Conservation (phyloP, 179 eudicot species). For the Corrigiola litoralis region DNA sequence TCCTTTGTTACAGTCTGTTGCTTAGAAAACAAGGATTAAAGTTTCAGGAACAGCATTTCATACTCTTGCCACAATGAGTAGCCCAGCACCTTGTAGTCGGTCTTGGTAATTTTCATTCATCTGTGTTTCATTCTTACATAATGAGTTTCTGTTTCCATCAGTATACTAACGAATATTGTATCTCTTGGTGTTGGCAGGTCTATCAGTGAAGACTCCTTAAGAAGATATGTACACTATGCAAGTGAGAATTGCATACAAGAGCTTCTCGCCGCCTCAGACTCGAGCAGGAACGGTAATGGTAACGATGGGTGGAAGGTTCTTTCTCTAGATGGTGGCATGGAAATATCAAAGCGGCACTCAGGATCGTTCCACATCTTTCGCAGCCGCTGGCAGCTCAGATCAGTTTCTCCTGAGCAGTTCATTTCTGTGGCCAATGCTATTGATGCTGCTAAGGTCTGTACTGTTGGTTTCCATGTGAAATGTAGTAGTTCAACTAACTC, state of each 20-base stretch:
- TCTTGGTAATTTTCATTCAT: constrained; percentile 21
- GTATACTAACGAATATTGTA: background rate
- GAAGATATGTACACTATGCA: constrained; percentile 74
- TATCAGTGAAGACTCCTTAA: constrained; percentile 82
- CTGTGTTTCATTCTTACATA: background rate
- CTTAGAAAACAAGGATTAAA: constrained; percentile 1
- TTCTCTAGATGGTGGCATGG: constrained; percentile 53
- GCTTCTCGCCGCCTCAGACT: constrained; percentile 64
- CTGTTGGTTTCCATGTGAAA: background rate
- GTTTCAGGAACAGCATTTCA: background rate
- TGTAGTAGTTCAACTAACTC: constrained; percentile 14
- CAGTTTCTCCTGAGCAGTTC: constrained; percentile 75
- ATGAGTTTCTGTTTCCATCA: background rate
- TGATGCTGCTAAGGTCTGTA: constrained; percentile 83
- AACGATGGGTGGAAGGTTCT: constrained; percentile 74
- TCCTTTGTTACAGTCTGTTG: constrained; percentile 11
- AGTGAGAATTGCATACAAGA: constrained; percentile 91
- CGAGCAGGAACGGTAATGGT: constrained; percentile 37
- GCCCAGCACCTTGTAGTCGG: constrained; percentile 34
- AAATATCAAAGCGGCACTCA: constrained; percentile 75
- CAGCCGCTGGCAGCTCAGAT: constrained; percentile 67
- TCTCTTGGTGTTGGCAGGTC: constrained; percentile 40
- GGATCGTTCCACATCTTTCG: constrained; percentile 77
- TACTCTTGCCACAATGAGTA: constrained; percentile 16
- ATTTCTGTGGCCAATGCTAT: constrained; percentile 86